Evolutionary conservation across 2,329 filamentous ascomycete species (phyloP).

Genomic region (Alternaria sp.): DNA sequence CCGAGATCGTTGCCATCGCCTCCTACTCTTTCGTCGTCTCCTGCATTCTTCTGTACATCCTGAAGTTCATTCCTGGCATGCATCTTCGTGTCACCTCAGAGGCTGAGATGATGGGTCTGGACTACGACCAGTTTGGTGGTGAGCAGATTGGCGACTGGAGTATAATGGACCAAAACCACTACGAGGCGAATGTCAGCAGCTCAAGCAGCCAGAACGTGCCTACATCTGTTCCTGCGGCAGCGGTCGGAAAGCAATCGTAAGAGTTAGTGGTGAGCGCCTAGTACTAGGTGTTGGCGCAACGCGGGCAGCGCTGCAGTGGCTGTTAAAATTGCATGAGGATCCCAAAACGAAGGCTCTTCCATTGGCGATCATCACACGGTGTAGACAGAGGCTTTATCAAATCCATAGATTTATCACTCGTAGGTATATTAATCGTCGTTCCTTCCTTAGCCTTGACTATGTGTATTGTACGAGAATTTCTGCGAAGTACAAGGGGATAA

Average conservation of each 20-base stretch:
- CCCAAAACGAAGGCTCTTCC: background rate
- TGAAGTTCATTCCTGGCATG: constrained; percentile 63
- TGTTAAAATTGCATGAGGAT: background rate
- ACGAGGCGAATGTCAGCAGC: constrained; percentile 26
- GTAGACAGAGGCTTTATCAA: background rate
- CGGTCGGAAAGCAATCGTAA: constrained; percentile 16
- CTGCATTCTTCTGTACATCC: constrained; percentile 58
- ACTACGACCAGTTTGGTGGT: constrained; percentile 64
- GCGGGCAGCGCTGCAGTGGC: background rate
- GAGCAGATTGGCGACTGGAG: constrained; percentile 63
- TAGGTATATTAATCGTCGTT: background rate
- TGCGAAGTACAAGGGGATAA: background rate
- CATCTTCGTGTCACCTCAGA: constrained; percentile 62
- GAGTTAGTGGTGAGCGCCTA: background rate
- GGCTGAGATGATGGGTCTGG: constrained; percentile 62
- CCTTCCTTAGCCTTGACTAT: background rate
- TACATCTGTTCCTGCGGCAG: background rate
- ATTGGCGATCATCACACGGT: background rate
- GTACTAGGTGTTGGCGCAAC: background rate
- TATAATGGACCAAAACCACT: constrained; percentile 42
- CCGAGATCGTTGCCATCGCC: constrained; percentile 62
- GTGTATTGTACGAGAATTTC: background rate
- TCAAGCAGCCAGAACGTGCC: constrained; percentile 32
- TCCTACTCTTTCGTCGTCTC: constrained; percentile 61
- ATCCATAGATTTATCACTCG: background rate